phyloP scores from a whole-genome alignment of 73 alveolate genomes.

The Tetrahymena elliotti region DNA sequence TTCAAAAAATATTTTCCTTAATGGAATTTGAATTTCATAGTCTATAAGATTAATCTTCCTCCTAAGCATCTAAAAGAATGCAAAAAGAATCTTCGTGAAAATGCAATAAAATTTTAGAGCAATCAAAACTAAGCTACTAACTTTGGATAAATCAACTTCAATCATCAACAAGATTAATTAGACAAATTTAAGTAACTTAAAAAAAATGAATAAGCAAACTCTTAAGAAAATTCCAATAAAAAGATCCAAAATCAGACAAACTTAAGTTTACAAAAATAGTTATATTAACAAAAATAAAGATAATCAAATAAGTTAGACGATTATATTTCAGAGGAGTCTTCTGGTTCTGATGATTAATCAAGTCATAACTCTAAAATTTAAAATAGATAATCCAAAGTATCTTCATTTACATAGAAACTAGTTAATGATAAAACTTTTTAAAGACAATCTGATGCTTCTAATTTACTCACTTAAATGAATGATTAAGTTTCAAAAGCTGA shows the following conservation, averaged over 20 bases:
- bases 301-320: background rate
- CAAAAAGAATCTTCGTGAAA: background rate
- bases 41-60: background rate
- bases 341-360: background rate
- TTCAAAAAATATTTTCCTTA: background rate
- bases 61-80: background rate
- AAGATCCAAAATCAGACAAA: background rate
- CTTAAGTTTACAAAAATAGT: background rate
- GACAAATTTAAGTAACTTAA: background rate
- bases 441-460: background rate
- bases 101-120: background rate
- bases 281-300: no score
- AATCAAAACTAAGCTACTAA: background rate
- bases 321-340: background rate
- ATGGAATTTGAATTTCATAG: background rate
- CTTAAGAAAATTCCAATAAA: background rate
- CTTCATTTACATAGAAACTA: background rate
- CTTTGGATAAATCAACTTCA: background rate
- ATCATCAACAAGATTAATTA: background rate
- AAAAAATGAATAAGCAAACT: background rate
- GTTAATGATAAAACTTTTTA: background rate
- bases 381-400: background rate
- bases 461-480: background rate
- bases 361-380: background rate
- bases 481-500: background rate